phyloP scores from a whole-genome alignment of 1,284 basidiomycete genomes.

The Takashimella koratensis region DNA sequence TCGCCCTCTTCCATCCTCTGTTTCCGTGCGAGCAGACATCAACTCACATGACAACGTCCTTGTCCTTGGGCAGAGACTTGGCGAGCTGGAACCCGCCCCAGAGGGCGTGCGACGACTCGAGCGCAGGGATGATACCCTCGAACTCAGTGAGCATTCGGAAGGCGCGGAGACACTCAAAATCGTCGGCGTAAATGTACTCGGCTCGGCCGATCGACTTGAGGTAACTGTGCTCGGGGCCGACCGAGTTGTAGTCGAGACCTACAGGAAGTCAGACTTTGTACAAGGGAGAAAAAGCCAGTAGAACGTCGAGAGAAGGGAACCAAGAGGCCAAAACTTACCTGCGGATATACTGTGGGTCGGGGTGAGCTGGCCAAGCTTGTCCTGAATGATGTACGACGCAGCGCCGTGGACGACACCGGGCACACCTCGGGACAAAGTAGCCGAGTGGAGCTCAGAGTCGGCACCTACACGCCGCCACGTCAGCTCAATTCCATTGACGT shows the following conservation, averaged over 20 bases:
- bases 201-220: slow-evolving; percentile 91
- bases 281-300: slow-evolving; percentile 28
- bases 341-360: slow-evolving; percentile 98
- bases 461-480: slow-evolving; percentile 64
- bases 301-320: slow-evolving; percentile 62
- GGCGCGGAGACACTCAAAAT: slow-evolving; percentile 86
- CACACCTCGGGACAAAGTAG: slow-evolving; percentile 82
- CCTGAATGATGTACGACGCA: slow-evolving; percentile 90
- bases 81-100: slow-evolving; percentile 87
- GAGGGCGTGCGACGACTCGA: slow-evolving; percentile 94
- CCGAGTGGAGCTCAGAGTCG: slow-evolving; percentile 81
- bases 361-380: slow-evolving; percentile 81
- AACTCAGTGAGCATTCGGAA: slow-evolving; percentile 87
- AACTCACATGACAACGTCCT: slow-evolving; percentile 85
- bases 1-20: no score
- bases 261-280: not conserved
- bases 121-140: slow-evolving; percentile 96
- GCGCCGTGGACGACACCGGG: slow-evolving; percentile 94
- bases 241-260: slow-evolving; percentile 54
- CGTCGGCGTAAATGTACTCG: slow-evolving; percentile 89
- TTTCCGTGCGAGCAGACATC: not conserved
- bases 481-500: not conserved
- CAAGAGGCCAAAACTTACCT: slow-evolving; percentile 51
- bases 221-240: slow-evolving; percentile 97
- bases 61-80: slow-evolving; percentile 75